These are phyloP conservation scores for Solanum gracilifrons DNA, from an alignment of 257 asterid species.

Conservation along the genomic window DNA sequence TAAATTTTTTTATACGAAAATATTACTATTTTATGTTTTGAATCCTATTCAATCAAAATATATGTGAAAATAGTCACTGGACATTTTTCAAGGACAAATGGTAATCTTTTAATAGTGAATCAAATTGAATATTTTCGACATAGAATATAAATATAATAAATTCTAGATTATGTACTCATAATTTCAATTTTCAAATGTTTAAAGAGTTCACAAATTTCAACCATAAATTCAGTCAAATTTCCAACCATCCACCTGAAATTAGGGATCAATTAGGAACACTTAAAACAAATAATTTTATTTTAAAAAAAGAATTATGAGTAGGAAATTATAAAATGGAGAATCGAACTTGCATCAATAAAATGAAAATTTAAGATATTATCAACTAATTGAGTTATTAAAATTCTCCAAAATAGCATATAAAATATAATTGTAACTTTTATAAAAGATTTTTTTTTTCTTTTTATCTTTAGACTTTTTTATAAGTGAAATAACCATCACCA, in stretches of 20 bases:
- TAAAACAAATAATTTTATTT: not conserved
- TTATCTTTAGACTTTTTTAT: not conserved
- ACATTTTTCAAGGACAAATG: too few relatives aligned
- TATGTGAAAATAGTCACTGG: too few relatives aligned
- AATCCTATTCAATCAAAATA: not conserved
- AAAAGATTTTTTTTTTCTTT: too few relatives aligned
- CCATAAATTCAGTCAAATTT: not conserved
- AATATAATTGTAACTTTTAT: not conserved
- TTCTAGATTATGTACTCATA: not conserved
- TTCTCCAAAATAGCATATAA: not conserved
- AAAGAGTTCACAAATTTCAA: not conserved
- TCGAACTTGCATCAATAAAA: not conserved
- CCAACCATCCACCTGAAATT: not conserved
- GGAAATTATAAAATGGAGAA: not conserved
- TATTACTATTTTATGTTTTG: too few relatives aligned
- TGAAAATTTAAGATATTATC: not conserved
- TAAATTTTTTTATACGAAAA: too few relatives aligned
- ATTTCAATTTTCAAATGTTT: not conserved
- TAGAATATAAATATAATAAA: too few relatives aligned
- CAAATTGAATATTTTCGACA: too few relatives aligned
- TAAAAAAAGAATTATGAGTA: not conserved
- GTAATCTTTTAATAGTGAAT: not conserved
- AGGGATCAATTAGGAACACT: not conserved
- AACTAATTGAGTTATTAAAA: not conserved
- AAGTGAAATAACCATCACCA: constrained; percentile 14